Percentiles rank a stretch among this genome's conserved stretches.
phyloP scores from a whole-genome alignment of 2,329 filamentous ascomycete species.

The Exophiala alcalophila region DNA sequence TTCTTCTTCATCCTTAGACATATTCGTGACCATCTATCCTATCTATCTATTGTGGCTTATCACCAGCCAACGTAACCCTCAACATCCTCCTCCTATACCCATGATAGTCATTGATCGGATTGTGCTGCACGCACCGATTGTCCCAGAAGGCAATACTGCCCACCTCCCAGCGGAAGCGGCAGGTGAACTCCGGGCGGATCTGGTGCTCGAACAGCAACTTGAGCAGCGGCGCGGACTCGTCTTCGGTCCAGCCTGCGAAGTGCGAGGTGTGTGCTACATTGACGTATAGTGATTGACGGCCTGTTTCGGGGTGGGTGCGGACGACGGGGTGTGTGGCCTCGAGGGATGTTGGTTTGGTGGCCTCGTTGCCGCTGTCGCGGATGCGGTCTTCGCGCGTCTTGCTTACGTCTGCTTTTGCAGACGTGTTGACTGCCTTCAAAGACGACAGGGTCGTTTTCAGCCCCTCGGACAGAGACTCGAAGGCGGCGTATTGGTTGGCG shows the following conservation, averaged over 20 bases:
- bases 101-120: conserved; percentile 30
- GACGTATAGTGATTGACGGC: conserved; percentile 37
- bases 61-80: conserved; percentile 25
- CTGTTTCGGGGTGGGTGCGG: conserved; percentile 37
- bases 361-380: conserved; percentile 23
- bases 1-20: no score
- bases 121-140: conserved; percentile 39
- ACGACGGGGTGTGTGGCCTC: conserved; percentile 36
- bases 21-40: no score
- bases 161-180: conserved; percentile 50
- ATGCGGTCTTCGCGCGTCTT: conserved; percentile 34
- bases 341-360: conserved; percentile 16
- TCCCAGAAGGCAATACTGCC: conserved; percentile 54
- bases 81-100: conserved; percentile 26
- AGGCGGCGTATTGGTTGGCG: conserved; percentile 32
- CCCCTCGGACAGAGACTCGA: conserved; percentile 35
- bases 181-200: conserved; percentile 29
- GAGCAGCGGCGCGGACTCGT: conserved; percentile 30
- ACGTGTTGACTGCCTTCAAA: conserved; percentile 31
- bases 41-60: conserved; percentile 23
- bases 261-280: conserved; percentile 36
- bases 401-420: conserved; percentile 27
- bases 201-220: conserved; percentile 30
- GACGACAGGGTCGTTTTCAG: conserved; percentile 32
- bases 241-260: conserved; percentile 33